phyloP scores from a whole-genome alignment of 2,329 filamentous ascomycete species.

The Periconia macrospinosa region DNA sequence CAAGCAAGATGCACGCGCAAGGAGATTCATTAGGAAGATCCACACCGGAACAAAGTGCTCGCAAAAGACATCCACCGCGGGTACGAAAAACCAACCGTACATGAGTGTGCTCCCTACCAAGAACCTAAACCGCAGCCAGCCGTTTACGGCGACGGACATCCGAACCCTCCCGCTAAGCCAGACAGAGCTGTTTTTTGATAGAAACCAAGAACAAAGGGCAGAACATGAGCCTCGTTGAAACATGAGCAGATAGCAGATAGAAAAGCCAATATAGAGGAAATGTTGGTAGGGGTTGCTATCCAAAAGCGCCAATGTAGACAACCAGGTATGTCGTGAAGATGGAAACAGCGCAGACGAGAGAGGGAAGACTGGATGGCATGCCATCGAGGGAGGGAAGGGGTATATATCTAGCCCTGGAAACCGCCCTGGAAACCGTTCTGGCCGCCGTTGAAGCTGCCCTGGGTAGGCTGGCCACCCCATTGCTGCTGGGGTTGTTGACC shows the following conservation, averaged over 20 bases:
- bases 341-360: constrained; percentile 28
- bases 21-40: constrained; percentile 30
- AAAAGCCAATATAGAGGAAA: constrained; percentile 27
- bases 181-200: constrained; percentile 28
- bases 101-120: constrained; percentile 26
- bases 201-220: constrained; percentile 22
- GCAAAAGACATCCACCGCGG: constrained; percentile 18
- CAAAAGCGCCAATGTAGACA: constrained; percentile 40
- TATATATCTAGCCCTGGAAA: constrained; percentile 57
- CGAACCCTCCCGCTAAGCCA: constrained; percentile 16
- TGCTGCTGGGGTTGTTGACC: constrained; percentile 61
- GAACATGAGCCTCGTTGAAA: constrained; percentile 31
- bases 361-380: constrained; percentile 19
- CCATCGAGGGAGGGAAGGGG: constrained; percentile 1
- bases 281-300: constrained; percentile 29
- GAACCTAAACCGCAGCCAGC: constrained; percentile 9
- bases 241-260: constrained; percentile 36
- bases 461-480: constrained; percentile 57
- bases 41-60: constrained; percentile 22
- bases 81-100: constrained; percentile 22
- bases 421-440: constrained; percentile 58
- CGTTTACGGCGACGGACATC: constrained; percentile 14
- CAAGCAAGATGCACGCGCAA: constrained; percentile 14
- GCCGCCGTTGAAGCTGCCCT: constrained; percentile 46
- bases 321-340: constrained; percentile 38